phyloP scores from a whole-genome alignment of 163 green algal species.

The Scenedesmus sp. region DNA sequence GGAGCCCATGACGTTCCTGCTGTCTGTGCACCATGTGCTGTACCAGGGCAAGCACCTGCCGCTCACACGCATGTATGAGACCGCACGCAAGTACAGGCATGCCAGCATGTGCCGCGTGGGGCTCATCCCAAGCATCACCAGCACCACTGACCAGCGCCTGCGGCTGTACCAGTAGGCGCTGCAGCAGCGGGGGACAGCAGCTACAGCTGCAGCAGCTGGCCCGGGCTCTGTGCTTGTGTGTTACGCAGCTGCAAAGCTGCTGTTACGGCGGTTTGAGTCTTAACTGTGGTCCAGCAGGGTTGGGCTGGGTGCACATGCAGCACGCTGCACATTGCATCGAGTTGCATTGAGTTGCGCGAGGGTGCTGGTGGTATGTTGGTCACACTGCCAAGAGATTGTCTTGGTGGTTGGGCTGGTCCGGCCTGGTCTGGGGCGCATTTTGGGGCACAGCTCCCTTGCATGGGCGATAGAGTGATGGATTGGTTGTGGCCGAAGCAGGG shows the following conservation, averaged over 20 bases:
- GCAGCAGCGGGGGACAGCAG: background rate
- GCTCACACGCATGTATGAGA: constrained; percentile 25
- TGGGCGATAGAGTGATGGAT: background rate
- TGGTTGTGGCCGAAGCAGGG: background rate
- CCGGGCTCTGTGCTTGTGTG: background rate
- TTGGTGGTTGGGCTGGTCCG: too few species aligned
- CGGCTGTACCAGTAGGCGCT: background rate
- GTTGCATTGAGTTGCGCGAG: background rate
- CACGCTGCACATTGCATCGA: background rate
- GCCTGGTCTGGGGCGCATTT: background rate
- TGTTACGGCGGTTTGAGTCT: background rate
- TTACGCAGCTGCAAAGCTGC: background rate
- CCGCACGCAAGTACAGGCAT: constrained; percentile 37
- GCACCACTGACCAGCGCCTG: constrained; percentile 22
- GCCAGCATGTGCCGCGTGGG: constrained; percentile 2
- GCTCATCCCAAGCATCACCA: constrained; percentile 32
- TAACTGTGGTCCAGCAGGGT: background rate
- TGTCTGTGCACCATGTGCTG: constrained; percentile 44
- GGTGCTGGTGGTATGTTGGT: too few species aligned
- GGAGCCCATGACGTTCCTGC: constrained; percentile 31
- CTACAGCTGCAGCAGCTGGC: background rate
- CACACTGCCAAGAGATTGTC: too few species aligned
- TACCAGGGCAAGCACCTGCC: constrained; percentile 21
- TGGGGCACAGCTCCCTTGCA: background rate
- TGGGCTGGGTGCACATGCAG: background rate